Percentiles rank a stretch among this genome's conserved stretches.
These are phyloP conservation scores for Tephrocybe rancida DNA, from an alignment of 768 basidiomycete genomes.

Conservation along the genomic window DNA sequence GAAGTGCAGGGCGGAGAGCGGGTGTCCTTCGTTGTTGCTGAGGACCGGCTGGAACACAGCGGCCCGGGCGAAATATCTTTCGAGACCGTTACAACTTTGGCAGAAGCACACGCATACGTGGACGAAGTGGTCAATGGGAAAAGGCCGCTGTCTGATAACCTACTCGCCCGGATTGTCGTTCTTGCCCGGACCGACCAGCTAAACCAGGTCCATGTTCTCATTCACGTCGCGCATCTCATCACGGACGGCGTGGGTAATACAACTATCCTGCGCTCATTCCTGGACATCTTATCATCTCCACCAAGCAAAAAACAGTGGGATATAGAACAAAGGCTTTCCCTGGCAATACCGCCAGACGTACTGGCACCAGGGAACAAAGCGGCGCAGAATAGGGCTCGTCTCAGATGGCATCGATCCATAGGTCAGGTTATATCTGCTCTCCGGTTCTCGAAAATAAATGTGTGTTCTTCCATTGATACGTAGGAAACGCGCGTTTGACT, in stretches of 20 bases:
- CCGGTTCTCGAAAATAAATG: slow-evolving; percentile 35
- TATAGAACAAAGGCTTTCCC: slow-evolving; percentile 40
- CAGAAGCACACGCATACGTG: slow-evolving; percentile 33
- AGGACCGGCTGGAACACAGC: slow-evolving; percentile 32
- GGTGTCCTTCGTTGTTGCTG: slow-evolving; percentile 44
- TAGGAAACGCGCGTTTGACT: neutral
- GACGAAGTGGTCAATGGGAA: slow-evolving; percentile 32
- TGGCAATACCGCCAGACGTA: slow-evolving; percentile 40
- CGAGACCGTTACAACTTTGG: slow-evolving; percentile 29
- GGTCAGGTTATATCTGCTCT: slow-evolving; percentile 36
- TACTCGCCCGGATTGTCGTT: slow-evolving; percentile 44
- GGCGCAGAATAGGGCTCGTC: slow-evolving; percentile 33
- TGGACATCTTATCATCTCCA: slow-evolving; percentile 39
- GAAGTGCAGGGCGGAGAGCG: slow-evolving; percentile 27
- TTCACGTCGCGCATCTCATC: slow-evolving; percentile 50
- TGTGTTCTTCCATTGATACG: slow-evolving; percentile 19
- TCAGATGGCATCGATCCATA: slow-evolving; percentile 49
- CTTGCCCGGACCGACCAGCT: slow-evolving; percentile 38
- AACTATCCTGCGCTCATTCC: slow-evolving; percentile 44
- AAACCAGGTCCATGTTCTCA: slow-evolving; percentile 40
- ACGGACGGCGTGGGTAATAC: slow-evolving; percentile 49
- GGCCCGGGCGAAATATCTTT: slow-evolving; percentile 42
- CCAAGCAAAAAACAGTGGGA: slow-evolving; percentile 17
- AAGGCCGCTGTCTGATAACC: slow-evolving; percentile 40
- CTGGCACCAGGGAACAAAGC: slow-evolving; percentile 36